phyloP scores from a whole-genome alignment of 148 eudicot species.

The Nepenthes mirabilis region DNA sequence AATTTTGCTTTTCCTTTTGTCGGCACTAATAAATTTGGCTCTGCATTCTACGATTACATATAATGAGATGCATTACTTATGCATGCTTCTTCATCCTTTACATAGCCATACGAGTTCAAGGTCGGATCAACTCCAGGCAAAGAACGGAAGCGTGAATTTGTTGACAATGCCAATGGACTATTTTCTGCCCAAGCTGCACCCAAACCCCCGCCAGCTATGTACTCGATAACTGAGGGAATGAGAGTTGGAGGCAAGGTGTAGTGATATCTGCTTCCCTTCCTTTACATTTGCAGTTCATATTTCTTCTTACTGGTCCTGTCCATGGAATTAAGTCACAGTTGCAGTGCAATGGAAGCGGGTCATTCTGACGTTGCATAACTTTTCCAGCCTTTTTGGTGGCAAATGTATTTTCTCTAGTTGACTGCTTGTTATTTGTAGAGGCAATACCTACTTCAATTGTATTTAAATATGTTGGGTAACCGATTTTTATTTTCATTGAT shows the following conservation, averaged over 20 bases:
- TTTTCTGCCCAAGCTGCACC: slow-evolving; percentile 99
- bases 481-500: too few species aligned
- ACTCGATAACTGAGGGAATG: slow-evolving; percentile 78
- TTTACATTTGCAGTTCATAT: neutral
- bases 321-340: too few species aligned
- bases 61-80: slow-evolving; percentile 7
- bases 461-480: too few species aligned
- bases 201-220: slow-evolving; percentile 95
- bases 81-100: slow-evolving; percentile 3
- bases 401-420: too few species aligned
- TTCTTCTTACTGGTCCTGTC: neutral
- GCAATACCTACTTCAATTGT: too few species aligned
- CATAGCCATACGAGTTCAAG: slow-evolving; percentile 88
- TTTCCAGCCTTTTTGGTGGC: neutral
- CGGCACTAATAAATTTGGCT: too few species aligned
- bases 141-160: slow-evolving; percentile 93
- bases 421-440: too few species aligned
- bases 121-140: slow-evolving; percentile 88
- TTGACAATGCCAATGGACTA: slow-evolving; percentile 82
- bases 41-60: neutral
- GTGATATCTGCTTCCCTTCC: neutral
- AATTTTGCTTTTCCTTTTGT: too few species aligned
- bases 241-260: slow-evolving; percentile 89
- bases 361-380: neutral
- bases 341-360: too few species aligned